These are phyloP conservation scores for Sechiopsis laciniata DNA, from an alignment of 306 rosid genomes.

Conservation along the genomic window DNA sequence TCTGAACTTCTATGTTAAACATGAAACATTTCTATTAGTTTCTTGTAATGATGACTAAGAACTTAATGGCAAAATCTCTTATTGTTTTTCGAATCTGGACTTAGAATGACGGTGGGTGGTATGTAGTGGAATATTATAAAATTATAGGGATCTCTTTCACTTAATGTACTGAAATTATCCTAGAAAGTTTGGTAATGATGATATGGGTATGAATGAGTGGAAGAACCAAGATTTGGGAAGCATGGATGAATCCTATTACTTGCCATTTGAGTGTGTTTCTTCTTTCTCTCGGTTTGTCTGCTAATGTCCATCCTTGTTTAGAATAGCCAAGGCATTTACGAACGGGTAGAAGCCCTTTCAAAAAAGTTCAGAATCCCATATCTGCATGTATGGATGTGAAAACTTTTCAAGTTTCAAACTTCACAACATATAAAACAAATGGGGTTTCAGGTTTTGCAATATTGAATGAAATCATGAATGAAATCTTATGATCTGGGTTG, in stretches of 20 bases:
- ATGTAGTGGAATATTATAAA: no score
- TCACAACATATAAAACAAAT: background rate
- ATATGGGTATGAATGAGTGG: constrained; percentile 59
- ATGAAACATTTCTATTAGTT: background rate
- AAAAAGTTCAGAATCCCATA: constrained; percentile 65
- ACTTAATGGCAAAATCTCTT: no score
- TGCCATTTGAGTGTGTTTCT: constrained; percentile 60
- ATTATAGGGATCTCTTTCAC: background rate
- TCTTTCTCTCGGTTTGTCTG: constrained; percentile 42
- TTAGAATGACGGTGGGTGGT: no score
- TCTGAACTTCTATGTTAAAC: background rate
- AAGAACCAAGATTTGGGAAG: constrained; percentile 60
- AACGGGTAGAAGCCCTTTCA: constrained; percentile 64
- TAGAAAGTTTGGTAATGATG: constrained; percentile 43
- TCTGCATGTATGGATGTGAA: background rate
- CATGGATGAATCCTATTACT: constrained; percentile 58
- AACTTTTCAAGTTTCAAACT: no score
- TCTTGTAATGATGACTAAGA: background rate
- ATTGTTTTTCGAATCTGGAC: no score
- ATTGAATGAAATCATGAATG: no score
- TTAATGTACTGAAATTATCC: constrained; percentile 34
- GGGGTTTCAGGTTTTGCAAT: background rate
- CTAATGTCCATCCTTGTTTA: constrained; percentile 79
- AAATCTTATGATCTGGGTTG: no score
- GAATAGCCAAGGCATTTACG: constrained; percentile 64